A percentile compares a stretch with the other conserved stretches of the same genome.
Evolutionary conservation across 768 basidiomycete genomes (phyloP).

Genomic region (Sistotremastrum suecicum): DNA sequence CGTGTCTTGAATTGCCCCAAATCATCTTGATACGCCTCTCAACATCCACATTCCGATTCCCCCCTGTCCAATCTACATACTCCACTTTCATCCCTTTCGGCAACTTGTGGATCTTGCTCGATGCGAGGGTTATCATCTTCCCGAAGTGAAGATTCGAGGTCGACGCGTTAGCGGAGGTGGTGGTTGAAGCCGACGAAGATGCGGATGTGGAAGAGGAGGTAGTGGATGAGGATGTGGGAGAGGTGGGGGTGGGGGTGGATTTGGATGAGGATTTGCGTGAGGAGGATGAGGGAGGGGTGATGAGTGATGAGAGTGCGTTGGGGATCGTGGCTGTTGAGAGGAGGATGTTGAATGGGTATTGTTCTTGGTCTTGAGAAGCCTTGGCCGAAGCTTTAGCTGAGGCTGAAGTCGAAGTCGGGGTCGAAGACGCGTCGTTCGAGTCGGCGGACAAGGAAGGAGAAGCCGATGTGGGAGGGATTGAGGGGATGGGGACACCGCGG

Average conservation of each 20-base stretch:
- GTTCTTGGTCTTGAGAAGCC: constrained; percentile 4
- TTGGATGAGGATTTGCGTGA: too few relatives aligned
- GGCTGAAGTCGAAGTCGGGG: too few relatives aligned
- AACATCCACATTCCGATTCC: constrained; percentile 70
- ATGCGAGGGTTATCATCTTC: too few relatives aligned
- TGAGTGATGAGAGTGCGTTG: constrained; percentile 45
- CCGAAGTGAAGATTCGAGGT: too few relatives aligned
- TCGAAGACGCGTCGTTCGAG: neutral
- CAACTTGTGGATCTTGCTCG: constrained; percentile 66
- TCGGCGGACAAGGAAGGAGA: neutral
- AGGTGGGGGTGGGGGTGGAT: too few relatives aligned
- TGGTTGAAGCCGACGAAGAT: too few relatives aligned
- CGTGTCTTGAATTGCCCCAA: constrained; percentile 30
- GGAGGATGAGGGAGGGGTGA: constrained; percentile 53
- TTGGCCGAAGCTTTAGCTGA: too few relatives aligned
- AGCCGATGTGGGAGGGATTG: constrained; percentile 7
- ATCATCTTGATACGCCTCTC: constrained; percentile 57
- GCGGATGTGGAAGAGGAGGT: too few relatives aligned
- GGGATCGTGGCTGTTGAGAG: constrained; percentile 85
- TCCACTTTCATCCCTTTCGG: constrained; percentile 58
- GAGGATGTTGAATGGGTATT: constrained; percentile 69
- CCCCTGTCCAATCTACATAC: constrained; percentile 63
- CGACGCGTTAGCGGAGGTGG: too few relatives aligned
- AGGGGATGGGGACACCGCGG: constrained; percentile 32
- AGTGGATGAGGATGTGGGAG: too few relatives aligned